Conservation (phyloP, 225 moss, liverwort and hornwort species). For the Physcomitrellopsis africana region DNA sequence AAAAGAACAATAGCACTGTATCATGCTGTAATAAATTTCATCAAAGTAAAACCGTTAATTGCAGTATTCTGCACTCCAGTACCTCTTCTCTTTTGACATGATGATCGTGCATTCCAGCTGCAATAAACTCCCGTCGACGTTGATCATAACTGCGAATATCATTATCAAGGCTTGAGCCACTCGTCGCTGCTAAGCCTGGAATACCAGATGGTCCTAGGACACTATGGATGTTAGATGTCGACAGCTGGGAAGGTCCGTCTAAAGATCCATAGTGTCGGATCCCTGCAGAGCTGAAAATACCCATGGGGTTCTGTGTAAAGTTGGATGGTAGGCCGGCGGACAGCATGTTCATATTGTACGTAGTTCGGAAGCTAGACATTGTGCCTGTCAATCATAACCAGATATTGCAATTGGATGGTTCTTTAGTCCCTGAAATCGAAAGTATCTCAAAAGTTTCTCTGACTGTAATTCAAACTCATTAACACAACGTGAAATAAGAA, state of each 20-base stretch:
- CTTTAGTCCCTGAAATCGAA: too few relatives aligned
- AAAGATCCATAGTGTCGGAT: constrained; percentile 82
- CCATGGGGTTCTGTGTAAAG: constrained; percentile 90
- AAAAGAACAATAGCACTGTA: too few relatives aligned
- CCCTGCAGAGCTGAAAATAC: constrained; percentile 74
- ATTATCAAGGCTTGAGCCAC: constrained; percentile 63
- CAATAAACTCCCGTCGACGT: constrained; percentile 67
- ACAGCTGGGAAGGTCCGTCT: constrained; percentile 71
- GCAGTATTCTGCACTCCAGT: constrained; percentile 10
- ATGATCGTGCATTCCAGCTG: constrained; percentile 62
- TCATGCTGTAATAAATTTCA: too few relatives aligned
- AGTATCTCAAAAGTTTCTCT: too few relatives aligned
- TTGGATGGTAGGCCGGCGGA: constrained; percentile 96
- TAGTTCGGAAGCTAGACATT: constrained; percentile 77
- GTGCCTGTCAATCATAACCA: constrained; percentile 44
- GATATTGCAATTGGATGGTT: not conserved
- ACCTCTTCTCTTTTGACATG: constrained; percentile 70
- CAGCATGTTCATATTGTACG: constrained; percentile 79
- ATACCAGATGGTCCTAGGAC: constrained; percentile 72
- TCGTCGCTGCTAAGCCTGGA: constrained; percentile 93
- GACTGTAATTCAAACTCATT: too few relatives aligned
- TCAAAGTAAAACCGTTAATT: not conserved
- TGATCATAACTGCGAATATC: constrained; percentile 72
- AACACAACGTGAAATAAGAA: too few relatives aligned
- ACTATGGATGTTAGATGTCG: constrained; percentile 65